These are phyloP conservation scores for Letharia columbiana DNA, from an alignment of 495 filamentous ascomycete species.

Conservation along the genomic window DNA sequence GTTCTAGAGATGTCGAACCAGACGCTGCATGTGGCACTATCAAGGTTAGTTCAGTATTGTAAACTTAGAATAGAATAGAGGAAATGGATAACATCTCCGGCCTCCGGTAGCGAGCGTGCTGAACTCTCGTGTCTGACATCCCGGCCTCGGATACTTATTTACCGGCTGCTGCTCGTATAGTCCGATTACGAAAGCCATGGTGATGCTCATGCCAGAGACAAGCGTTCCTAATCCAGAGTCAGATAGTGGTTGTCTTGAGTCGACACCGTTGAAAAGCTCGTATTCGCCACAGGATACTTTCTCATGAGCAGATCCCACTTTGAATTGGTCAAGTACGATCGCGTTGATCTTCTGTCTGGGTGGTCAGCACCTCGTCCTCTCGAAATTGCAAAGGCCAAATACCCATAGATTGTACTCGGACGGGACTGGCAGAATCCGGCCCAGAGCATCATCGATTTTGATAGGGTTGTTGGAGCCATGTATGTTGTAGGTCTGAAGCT, in stretches of 20 bases:
- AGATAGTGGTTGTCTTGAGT: constrained; percentile 14
- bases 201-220: constrained; percentile 19
- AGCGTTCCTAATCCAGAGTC: not conserved
- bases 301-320: constrained; percentile 10
- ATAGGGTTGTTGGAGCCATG: constrained; percentile 22
- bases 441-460: constrained; percentile 25
- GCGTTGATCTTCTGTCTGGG: constrained; percentile 15
- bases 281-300: constrained; percentile 22
- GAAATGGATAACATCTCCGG: constrained; percentile 1
- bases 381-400: not conserved
- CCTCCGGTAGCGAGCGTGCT: not conserved
- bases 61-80: not conserved
- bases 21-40: constrained; percentile 5
- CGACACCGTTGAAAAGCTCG: constrained; percentile 22
- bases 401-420: constrained; percentile 22
- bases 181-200: constrained; percentile 21
- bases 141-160: constrained; percentile 6
- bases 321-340: constrained; percentile 22
- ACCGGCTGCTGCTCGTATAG: not conserved
- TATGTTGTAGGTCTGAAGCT: constrained; percentile 2
- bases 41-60: not conserved
- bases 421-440: constrained; percentile 20
- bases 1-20: constrained; percentile 10
- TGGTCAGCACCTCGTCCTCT: not conserved
- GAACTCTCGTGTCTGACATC: not conserved